Conservation (phyloP, 2,329 filamentous ascomycete genomes). For the Albifimbria verrucaria region DNA sequence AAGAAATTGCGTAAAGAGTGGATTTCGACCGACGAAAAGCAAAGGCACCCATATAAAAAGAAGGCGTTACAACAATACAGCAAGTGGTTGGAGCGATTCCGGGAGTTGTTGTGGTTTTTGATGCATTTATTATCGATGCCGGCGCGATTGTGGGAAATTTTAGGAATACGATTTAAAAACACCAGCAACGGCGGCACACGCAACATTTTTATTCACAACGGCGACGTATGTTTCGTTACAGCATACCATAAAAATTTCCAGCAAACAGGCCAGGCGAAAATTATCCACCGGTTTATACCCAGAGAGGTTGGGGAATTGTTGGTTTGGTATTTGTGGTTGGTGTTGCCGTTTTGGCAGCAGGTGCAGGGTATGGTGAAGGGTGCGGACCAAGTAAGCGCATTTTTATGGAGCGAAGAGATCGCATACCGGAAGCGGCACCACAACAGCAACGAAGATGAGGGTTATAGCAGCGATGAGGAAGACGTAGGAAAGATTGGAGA, state of each 20-base stretch:
- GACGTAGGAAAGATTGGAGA: background rate
- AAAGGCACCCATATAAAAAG: too few relatives aligned
- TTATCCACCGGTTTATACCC: background rate
- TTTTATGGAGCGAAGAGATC: too few relatives aligned
- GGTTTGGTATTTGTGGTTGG: background rate
- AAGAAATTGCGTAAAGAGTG: too few relatives aligned
- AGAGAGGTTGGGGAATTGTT: too few relatives aligned
- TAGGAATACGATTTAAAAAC: background rate
- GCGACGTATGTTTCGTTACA: background rate
- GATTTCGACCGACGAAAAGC: too few relatives aligned
- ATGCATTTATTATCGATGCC: background rate
- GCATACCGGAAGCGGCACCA: too few relatives aligned
- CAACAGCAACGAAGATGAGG: too few relatives aligned
- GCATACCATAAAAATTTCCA: background rate
- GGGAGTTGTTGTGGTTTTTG: background rate
- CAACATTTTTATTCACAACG: background rate
- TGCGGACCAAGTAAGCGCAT: too few relatives aligned
- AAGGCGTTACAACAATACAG: background rate
- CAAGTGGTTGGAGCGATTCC: background rate
- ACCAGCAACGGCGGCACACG: background rate
- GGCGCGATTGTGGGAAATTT: too few relatives aligned
- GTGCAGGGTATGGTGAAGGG: too few relatives aligned
- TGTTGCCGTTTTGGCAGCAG: too few relatives aligned
- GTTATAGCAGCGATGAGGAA: too few relatives aligned
- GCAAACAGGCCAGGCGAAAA: background rate